phyloP scores from a whole-genome alignment of 108 stramenopile species.

The Pseudonitzschia pungens region DNA sequence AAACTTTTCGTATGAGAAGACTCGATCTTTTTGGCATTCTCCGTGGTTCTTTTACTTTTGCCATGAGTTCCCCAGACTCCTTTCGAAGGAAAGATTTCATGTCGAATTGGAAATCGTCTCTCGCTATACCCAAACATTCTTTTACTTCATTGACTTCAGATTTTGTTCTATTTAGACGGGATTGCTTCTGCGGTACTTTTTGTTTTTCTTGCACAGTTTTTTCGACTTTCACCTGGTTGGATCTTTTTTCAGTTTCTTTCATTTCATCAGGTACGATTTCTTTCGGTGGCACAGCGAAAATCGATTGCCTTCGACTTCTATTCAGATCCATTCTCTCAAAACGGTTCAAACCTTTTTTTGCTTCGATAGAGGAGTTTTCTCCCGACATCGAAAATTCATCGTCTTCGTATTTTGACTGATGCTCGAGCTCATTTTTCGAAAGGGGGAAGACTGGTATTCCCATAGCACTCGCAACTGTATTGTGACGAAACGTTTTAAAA shows the following conservation, averaged over 20 bases:
- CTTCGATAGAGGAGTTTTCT: conserved; percentile 32
- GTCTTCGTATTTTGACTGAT: conserved; percentile 71
- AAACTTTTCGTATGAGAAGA: conserved; percentile 28
- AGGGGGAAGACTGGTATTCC: conserved; percentile 79
- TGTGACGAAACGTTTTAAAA: conserved; percentile 73
- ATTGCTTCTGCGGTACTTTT: not conserved
- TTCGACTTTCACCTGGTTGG: conserved; percentile 21
- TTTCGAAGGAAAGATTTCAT: conserved; percentile 46
- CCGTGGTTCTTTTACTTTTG: not conserved
- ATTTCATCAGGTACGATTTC: conserved; percentile 24
- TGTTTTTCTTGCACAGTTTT: not conserved
- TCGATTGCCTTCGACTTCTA: conserved; percentile 44
- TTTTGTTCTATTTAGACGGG: conserved; percentile 23
- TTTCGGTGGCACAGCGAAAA: conserved; percentile 40
- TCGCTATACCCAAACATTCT: conserved; percentile 46
- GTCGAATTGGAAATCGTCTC: conserved; percentile 56
- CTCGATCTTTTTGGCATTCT: conserved; percentile 25
- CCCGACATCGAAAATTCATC: conserved; percentile 52
- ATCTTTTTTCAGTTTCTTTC: conserved; percentile 33
- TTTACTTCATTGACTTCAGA: conserved; percentile 67
- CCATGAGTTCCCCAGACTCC: conserved; percentile 55
- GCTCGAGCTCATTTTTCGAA: conserved; percentile 65
- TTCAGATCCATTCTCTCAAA: conserved; percentile 62
- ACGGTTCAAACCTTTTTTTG: conserved; percentile 34
- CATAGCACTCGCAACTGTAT: conserved; percentile 45